A percentile compares a stretch with the other conserved stretches of the same genome.
Conservation (phyloP, 192 early-diverging fungal species). For the Coemansia sp. region DNA sequence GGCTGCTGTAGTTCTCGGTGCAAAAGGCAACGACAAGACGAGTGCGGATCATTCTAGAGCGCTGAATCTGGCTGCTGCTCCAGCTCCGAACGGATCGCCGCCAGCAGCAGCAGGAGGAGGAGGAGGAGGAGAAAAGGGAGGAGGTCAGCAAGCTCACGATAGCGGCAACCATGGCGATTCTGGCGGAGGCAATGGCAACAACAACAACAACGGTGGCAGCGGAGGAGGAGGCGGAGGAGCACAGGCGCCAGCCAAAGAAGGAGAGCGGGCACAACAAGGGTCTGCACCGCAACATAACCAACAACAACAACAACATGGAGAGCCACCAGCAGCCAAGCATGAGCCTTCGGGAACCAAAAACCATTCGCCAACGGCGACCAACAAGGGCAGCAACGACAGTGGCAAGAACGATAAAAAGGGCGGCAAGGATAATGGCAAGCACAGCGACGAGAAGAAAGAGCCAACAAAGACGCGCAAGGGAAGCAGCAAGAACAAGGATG, state of each 20-base stretch:
- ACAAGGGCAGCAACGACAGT: constrained; percentile 4
- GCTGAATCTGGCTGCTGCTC: constrained; percentile 1
- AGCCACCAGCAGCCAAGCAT: constrained; percentile 13
- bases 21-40: neutral
- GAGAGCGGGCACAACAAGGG: neutral
- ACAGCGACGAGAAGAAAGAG: constrained; percentile 10
- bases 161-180: neutral
- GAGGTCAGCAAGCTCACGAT: constrained; percentile 2
- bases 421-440: constrained; percentile 10
- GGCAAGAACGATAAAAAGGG: constrained; percentile 9
- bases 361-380: constrained; percentile 8
- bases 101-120: neutral
- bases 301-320: constrained; percentile 10
- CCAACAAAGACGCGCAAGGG: constrained; percentile 45
- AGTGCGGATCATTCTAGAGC: neutral
- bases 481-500: constrained; percentile 4
- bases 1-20: neutral
- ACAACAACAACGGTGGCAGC: neutral
- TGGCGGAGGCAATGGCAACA: constrained; percentile 4
- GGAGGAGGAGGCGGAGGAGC: neutral
- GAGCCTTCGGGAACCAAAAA: constrained; percentile 1
- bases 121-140: too few species aligned
- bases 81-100: constrained; percentile 1
- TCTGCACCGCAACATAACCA: constrained; percentile 10
- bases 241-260: neutral